phyloP scores from a whole-genome alignment of 345 rosid species.

The Eutrema japonicum region DNA sequence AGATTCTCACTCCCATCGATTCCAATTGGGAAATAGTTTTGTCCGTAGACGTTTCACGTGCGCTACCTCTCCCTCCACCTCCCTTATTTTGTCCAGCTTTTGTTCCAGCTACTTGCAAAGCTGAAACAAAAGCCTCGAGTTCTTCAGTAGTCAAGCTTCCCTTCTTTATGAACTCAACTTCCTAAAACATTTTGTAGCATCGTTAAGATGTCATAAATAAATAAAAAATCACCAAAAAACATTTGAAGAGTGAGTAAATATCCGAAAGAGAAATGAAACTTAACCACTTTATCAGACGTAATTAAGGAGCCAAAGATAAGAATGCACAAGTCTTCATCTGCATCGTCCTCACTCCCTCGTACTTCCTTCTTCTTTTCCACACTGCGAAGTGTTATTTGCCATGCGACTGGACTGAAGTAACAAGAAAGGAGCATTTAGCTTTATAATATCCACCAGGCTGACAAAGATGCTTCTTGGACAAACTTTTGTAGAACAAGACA shows the following conservation, averaged over 20 bases:
- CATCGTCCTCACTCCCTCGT: constrained; percentile 41
- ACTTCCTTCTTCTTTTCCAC: constrained; percentile 54
- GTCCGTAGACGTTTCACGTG: constrained; percentile 51
- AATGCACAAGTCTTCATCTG: constrained; percentile 69
- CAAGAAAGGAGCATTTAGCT: constrained; percentile 18
- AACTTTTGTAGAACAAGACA: neutral
- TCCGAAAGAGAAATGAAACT: constrained; percentile 39
- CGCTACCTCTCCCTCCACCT: constrained; percentile 45
- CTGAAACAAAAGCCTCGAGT: constrained; percentile 88
- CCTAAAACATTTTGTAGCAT: constrained; percentile 50
- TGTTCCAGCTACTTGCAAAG: constrained; percentile 65
- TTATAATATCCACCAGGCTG: neutral
- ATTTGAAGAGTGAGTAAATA: neutral
- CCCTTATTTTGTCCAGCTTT: constrained; percentile 50
- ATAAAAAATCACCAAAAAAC: neutral
- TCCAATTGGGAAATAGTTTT: constrained; percentile 63
- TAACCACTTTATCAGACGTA: constrained; percentile 73
- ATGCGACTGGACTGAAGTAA: constrained; percentile 78
- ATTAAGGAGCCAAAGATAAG: constrained; percentile 77
- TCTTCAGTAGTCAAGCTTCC: constrained; percentile 77
- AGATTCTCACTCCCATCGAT: constrained; percentile 84
- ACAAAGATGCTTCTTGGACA: constrained; percentile 2
- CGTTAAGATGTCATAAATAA: constrained; percentile 1
- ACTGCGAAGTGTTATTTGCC: constrained; percentile 78
- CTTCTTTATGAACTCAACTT: constrained; percentile 83